Conservation (phyloP, 306 rosid species). For the Quercus rubra region DNA sequence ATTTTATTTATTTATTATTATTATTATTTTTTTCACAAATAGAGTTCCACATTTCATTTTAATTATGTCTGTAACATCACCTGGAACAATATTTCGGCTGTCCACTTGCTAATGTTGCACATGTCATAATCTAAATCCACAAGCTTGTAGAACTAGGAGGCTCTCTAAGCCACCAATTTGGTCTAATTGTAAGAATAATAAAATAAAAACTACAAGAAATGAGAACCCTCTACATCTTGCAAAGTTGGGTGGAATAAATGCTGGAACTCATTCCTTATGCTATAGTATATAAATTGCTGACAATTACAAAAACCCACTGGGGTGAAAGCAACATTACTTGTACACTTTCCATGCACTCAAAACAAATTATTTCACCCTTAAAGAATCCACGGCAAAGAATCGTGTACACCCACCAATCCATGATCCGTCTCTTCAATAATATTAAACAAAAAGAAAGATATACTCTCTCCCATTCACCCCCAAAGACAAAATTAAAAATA, state of each 20-base stretch:
- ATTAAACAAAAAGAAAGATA: not conserved
- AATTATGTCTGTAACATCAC: not conserved
- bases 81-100: not conserved
- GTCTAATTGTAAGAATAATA: constrained; percentile 11
- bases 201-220: not conserved
- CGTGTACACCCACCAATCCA: constrained; percentile 24
- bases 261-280: constrained; percentile 62
- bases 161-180: constrained; percentile 1
- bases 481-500: no score
- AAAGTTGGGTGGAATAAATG: constrained; percentile 38
- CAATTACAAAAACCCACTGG: constrained; percentile 17
- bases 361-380: constrained; percentile 16
- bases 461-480: not conserved
- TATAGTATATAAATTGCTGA: constrained; percentile 22
- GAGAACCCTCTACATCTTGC: constrained; percentile 14
- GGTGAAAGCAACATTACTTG: constrained; percentile 42
- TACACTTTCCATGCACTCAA: constrained; percentile 32
- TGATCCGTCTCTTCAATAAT: not conserved
- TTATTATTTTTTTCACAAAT: no score
- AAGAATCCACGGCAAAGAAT: constrained; percentile 48
- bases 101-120: not conserved
- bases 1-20: no score
- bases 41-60: no score
- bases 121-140: not conserved
- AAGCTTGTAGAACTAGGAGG: not conserved